Evolutionary conservation across 768 basidiomycete species (phyloP).

Genomic region (Saitozyma podzolica): DNA sequence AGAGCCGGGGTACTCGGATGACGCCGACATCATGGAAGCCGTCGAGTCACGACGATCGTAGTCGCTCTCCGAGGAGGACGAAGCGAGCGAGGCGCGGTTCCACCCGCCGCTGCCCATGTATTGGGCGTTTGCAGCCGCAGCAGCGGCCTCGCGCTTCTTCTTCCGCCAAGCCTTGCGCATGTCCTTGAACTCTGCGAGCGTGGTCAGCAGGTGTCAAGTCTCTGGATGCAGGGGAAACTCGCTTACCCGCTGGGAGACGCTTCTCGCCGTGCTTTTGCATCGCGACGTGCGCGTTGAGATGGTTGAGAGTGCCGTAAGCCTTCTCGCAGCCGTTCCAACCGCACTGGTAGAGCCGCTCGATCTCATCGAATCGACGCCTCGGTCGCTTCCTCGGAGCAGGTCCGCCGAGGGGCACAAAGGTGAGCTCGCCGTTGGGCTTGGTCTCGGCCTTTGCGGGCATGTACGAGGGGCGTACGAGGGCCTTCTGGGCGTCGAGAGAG

Average conservation of each 20-base stretch:
- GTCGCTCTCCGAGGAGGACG: constrained; percentile 23
- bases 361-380: constrained; percentile 68
- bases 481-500: not conserved
- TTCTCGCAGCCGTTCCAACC: constrained; percentile 64
- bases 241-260: constrained; percentile 82
- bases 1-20: constrained; percentile 10
- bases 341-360: constrained; percentile 88
- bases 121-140: constrained; percentile 24
- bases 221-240: not conserved
- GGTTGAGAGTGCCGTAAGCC: constrained; percentile 91
- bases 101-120: constrained; percentile 1
- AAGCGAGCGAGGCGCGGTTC: constrained; percentile 24
- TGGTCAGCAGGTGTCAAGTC: constrained; percentile 9
- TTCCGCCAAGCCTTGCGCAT: constrained; percentile 95
- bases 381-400: constrained; percentile 53
- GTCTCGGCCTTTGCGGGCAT: not conserved
- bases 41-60: constrained; percentile 34
- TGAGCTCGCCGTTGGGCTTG: constrained; percentile 3
- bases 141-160: constrained; percentile 73
- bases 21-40: constrained; percentile 22
- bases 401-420: constrained; percentile 36
- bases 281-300: constrained; percentile 95
- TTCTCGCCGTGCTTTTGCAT: constrained; percentile 96
- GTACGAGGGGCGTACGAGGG: not conserved
- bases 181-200: constrained; percentile 86